Evolutionary conservation across 2,329 filamentous ascomycete species (phyloP), one percentile per base, ranked within the genome.

Genomic region (Hortaea werneckii): DNA sequence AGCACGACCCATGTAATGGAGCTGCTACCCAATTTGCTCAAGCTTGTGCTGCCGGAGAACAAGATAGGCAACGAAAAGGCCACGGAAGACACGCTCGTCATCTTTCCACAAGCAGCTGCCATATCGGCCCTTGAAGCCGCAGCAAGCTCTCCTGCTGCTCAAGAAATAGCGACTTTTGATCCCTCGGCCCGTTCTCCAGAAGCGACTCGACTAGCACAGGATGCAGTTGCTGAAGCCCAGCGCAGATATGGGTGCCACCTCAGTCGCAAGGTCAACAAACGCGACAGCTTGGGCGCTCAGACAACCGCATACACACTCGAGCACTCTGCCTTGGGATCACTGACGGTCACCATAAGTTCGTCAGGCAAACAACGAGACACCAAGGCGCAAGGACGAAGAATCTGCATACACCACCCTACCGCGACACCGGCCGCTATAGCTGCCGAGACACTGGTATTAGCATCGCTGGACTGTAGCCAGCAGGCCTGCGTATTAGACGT

Each of bases 211-310:
- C 67, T 80, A 2, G 70, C 75, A 38, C 79, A 84, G 58, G 70
- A 75, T 2, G 69, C 74, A 0, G 74, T 82, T 7, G 71, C 80
- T 4, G 71, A 73, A 47, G 76, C 80, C 30, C 83, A 83, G 0
- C 79, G 84, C 59, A 73, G 76, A 29, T 83, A 87, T 65, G 80
- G 78, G 54, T 84, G 79, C 26, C 74, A 80, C 2, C 74, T 89
- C 2, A 78, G 85, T n/a, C 87, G 82, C 77, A 63, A 57, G n/a
- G 54, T 65, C 10, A 60, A 65, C 8, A 53, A 60, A 27, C 50
- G 53, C 27, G 51, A 58, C 40, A 50, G 46, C 34, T 47, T 56
- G 7, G 55, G 57, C 38, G 47, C 54, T 5, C 53, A 58, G 20
- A 57, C 52, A 3, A 67, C 68, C 3, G 60, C 60, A 4, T 73